A percentile compares a stretch with the other conserved stretches of the same genome.
phyloP scores from a whole-genome alignment of 345 rosid species.

The Firmiana major region DNA sequence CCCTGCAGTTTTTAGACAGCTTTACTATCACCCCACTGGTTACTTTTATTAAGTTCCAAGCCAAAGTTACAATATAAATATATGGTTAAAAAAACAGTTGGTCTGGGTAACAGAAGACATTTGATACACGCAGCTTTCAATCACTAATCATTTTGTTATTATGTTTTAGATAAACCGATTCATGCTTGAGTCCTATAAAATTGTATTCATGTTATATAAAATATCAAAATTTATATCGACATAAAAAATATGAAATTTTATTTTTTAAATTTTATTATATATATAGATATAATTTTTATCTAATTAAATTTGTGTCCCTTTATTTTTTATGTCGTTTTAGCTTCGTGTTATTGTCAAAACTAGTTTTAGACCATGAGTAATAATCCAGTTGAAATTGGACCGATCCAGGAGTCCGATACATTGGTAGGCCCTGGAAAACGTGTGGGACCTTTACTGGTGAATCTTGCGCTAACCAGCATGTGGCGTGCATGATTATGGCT shows the following conservation, averaged over 20 bases:
- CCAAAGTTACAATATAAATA: neutral
- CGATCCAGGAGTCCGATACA: neutral
- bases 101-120: neutral
- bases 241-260: too few species aligned
- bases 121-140: neutral
- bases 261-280: too few species aligned
- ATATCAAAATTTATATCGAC: too few species aligned
- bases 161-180: neutral
- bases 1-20: neutral
- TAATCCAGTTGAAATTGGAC: neutral
- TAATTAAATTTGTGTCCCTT: too few species aligned
- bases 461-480: slow-evolving; percentile 22
- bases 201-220: too few species aligned
- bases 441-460: slow-evolving; percentile 30
- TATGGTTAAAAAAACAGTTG: neutral
- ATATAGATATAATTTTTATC: too few species aligned
- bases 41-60: neutral
- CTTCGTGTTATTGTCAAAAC: too few species aligned
- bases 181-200: too few species aligned
- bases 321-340: too few species aligned
- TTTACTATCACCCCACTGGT: neutral
- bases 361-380: neutral
- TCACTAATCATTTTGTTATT: neutral
- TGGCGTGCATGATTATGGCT: slow-evolving; percentile 21
- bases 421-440: slow-evolving; percentile 12